Evolutionary conservation across 768 basidiomycete genomes (phyloP).

Genomic region (Filobasidium wieringae): DNA sequence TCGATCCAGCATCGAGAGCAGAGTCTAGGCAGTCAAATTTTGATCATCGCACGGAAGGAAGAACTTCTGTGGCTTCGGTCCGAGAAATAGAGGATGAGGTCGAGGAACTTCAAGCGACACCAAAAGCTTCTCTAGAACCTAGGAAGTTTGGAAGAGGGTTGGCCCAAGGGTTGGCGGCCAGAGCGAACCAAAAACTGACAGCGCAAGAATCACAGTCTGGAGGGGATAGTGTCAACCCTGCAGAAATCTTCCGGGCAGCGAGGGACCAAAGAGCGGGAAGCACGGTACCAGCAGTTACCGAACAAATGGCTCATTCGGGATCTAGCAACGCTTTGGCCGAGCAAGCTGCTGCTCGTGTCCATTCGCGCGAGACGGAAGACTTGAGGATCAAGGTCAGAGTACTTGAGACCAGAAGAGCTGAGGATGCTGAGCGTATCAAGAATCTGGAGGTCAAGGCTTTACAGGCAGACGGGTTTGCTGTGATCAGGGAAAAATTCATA

Average conservation of each 20-base stretch:
- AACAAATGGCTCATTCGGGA: background rate
- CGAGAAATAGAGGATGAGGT: background rate
- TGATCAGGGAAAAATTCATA: constrained; percentile 78
- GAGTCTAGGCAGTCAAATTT: background rate
- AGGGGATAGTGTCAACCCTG: background rate
- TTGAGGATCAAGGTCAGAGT: constrained; percentile 70
- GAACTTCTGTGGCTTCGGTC: background rate
- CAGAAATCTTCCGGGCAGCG: background rate
- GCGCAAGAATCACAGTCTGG: too few relatives aligned
- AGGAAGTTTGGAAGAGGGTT: background rate
- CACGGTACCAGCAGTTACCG: background rate
- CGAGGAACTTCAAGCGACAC: constrained; percentile 2
- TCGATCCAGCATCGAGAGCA: constrained; percentile 11
- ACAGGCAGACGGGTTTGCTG: constrained; percentile 72
- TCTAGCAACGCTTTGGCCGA: background rate
- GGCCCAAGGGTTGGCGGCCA: background rate
- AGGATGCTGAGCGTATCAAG: constrained; percentile 71
- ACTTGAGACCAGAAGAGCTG: constrained; percentile 71
- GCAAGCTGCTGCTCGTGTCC: too few relatives aligned
- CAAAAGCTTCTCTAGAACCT: background rate
- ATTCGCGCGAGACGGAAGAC: constrained; percentile 48
- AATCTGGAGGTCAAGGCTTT: constrained; percentile 71
- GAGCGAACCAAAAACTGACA: too few relatives aligned
- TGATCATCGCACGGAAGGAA: background rate
- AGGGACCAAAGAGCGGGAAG: background rate